Percentiles rank a stretch among this genome's conserved stretches.
These are phyloP conservation scores for Crithidia acanthocephali DNA, from an alignment of 208 protist genomes.

Conservation along the genomic window DNA sequence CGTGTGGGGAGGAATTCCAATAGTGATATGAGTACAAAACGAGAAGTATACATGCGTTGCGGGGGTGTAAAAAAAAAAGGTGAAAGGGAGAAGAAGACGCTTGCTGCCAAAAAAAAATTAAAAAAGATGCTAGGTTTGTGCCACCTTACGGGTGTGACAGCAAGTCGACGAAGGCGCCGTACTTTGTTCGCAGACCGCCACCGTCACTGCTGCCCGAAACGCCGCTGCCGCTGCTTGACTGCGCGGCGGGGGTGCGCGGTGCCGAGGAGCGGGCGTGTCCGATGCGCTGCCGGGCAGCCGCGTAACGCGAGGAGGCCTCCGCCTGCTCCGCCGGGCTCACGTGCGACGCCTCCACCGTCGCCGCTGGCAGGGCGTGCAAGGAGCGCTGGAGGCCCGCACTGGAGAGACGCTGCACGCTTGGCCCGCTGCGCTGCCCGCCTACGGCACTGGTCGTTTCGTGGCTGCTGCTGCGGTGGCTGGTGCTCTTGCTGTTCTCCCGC, in stretches of 20 bases:
- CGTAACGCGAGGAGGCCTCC: conserved; percentile 33
- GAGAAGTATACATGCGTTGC: too few species aligned
- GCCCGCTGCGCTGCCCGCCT: background rate
- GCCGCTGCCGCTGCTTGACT: background rate
- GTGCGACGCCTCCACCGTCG: conserved; percentile 4
- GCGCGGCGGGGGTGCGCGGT: background rate
- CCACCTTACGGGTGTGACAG: conserved; percentile 17
- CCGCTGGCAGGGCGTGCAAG: background rate
- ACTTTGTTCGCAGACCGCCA: conserved; percentile 13
- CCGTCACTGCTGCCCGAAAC: background rate
- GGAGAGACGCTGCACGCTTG: conserved; percentile 13
- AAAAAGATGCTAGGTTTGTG: too few species aligned
- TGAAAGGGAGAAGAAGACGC: too few species aligned
- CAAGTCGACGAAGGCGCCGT: conserved; percentile 30
- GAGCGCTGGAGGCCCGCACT: background rate
- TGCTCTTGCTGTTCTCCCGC: background rate
- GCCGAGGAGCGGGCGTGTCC: conserved; percentile 21
- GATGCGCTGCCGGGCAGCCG: conserved; percentile 30
- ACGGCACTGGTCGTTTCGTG: background rate
- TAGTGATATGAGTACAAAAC: too few species aligned
- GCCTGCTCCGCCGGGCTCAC: conserved; percentile 19
- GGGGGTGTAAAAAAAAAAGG: too few species aligned
- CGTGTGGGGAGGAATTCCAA: too few species aligned
- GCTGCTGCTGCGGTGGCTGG: background rate
- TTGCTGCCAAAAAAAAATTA: too few species aligned